These are phyloP conservation scores for Benincasa hispida DNA, from an alignment of 306 rosid species.

Conservation along the genomic window DNA sequence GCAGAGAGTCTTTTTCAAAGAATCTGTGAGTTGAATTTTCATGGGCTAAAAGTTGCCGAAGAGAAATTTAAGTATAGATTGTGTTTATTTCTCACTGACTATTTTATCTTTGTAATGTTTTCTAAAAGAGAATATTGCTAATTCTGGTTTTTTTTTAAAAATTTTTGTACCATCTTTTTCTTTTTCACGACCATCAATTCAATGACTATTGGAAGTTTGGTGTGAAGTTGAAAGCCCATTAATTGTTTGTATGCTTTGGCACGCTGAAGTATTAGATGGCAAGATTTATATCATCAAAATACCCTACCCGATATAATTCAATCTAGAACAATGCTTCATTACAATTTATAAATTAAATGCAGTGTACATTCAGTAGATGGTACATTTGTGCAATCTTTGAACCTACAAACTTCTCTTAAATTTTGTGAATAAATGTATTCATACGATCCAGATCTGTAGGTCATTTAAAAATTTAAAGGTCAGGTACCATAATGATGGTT, in stretches of 20 bases:
- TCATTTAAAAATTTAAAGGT: neutral
- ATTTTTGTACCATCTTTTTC: neutral
- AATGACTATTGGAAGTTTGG: neutral
- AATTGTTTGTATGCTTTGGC: neutral
- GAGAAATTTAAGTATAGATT: neutral
- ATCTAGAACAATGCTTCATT: neutral
- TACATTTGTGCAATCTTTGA: neutral
- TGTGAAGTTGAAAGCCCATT: neutral
- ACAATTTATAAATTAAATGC: neutral
- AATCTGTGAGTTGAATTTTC: conserved; percentile 37
- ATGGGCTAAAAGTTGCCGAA: neutral
- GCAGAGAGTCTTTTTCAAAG: conserved; percentile 23
- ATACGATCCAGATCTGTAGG: neutral
- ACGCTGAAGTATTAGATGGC: neutral
- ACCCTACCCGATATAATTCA: neutral
- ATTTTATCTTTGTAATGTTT: neutral
- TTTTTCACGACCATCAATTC: neutral
- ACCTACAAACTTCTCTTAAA: neutral
- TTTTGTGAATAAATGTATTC: neutral
- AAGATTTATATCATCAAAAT: neutral
- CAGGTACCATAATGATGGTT: neutral
- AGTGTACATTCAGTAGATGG: neutral
- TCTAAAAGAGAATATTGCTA: neutral
- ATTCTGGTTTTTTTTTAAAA: neutral
- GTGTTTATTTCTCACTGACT: neutral